These are phyloP conservation scores for Camelina neglecta DNA, from an alignment of 345 rosid genomes.

Conservation along the genomic window DNA sequence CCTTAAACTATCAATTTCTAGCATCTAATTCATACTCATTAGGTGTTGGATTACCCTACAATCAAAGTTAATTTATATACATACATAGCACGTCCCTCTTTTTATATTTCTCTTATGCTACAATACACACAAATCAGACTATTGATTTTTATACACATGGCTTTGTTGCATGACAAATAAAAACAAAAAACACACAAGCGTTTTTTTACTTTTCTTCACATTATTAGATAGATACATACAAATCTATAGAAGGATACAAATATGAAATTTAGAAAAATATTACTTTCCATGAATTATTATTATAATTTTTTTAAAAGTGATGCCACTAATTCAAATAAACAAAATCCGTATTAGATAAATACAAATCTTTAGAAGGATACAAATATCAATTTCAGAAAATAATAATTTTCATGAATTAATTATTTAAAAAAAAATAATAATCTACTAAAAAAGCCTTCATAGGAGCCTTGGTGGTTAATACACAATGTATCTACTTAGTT, in stretches of 20 bases:
- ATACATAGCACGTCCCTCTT: conserved; percentile 5
- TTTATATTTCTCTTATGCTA: not conserved
- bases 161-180: not conserved
- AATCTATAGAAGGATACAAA: too few relatives aligned
- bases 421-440: not conserved
- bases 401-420: not conserved
- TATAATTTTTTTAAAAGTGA: too few relatives aligned
- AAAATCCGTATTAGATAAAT: not conserved
- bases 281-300: too few relatives aligned
- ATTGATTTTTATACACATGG: not conserved
- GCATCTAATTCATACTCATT: conserved; percentile 43
- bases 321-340: too few relatives aligned
- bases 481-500: not conserved
- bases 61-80: conserved; percentile 44
- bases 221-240: too few relatives aligned
- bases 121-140: not conserved
- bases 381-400: conserved; percentile 3
- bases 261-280: too few relatives aligned
- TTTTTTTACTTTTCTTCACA: not conserved
- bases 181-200: not conserved
- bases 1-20: conserved; percentile 43
- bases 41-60: conserved; percentile 48
- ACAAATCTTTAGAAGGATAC: not conserved
- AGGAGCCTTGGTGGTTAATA: not conserved
- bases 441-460: not conserved